phyloP scores from a whole-genome alignment of 495 filamentous ascomycete species.

The Platismatia glauca region DNA sequence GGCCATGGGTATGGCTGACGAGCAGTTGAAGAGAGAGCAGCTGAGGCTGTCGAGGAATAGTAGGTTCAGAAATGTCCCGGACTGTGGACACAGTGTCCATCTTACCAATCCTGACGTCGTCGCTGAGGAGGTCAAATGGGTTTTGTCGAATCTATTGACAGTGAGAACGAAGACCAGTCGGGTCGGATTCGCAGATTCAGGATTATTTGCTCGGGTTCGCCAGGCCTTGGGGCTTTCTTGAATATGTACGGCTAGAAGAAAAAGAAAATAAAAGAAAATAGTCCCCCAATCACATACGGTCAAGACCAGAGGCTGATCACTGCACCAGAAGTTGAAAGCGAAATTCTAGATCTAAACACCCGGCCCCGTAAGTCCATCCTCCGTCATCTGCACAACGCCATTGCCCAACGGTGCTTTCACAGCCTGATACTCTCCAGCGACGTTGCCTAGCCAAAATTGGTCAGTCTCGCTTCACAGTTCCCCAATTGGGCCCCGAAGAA shows the following conservation, averaged over 20 bases:
- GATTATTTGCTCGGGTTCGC: background rate
- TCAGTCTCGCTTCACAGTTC: background rate
- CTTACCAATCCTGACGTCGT: slow-evolving; percentile 40
- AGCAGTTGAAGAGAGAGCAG: slow-evolving; percentile 38
- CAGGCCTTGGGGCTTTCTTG: background rate
- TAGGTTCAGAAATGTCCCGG: slow-evolving; percentile 33
- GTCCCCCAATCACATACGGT: background rate
- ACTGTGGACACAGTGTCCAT: slow-evolving; percentile 45
- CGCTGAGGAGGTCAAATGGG: slow-evolving; percentile 40
- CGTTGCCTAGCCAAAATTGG: background rate
- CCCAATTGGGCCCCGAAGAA: background rate
- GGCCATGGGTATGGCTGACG: slow-evolving; percentile 29
- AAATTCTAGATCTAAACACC: background rate
- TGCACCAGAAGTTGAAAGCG: background rate
- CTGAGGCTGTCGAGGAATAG: slow-evolving; percentile 32
- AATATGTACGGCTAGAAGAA: background rate
- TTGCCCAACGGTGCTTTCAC: background rate
- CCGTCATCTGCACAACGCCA: background rate
- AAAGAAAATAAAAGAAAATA: background rate
- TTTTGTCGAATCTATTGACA: slow-evolving; percentile 19
- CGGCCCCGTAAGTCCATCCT: background rate
- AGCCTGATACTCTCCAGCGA: background rate
- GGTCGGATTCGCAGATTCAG: background rate
- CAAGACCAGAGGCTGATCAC: background rate
- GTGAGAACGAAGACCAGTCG: background rate